Evolutionary conservation across 2,329 filamentous ascomycete species (phyloP).

Genomic region (Xylaria sp.): DNA sequence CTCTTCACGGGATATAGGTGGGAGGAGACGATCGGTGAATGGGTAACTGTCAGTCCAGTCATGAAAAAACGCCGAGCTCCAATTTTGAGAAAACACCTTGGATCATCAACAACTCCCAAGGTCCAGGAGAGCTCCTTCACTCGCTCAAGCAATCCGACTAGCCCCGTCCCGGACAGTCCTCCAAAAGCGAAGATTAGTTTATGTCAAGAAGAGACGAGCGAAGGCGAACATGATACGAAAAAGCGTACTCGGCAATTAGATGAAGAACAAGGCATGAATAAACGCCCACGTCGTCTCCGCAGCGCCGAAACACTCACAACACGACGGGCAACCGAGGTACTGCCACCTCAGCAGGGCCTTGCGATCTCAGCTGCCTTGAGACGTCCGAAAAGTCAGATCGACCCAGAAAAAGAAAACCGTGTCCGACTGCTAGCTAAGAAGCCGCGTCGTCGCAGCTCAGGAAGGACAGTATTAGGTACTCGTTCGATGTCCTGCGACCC

Average conservation of each 20-base stretch:
- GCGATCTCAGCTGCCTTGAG: background rate
- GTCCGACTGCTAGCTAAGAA: slow-evolving; percentile 31
- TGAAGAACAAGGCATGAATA: slow-evolving; percentile 33
- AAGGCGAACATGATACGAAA: slow-evolving; percentile 10
- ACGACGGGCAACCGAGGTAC: slow-evolving; percentile 9
- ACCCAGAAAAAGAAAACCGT: slow-evolving; percentile 37
- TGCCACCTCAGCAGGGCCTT: slow-evolving; percentile 1
- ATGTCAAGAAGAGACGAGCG: slow-evolving; percentile 35
- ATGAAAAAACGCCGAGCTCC: slow-evolving; percentile 38
- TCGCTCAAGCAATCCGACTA: slow-evolving; percentile 27
- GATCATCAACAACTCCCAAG: slow-evolving; percentile 33
- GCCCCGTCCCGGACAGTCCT: slow-evolving; percentile 35
- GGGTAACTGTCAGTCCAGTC: slow-evolving; percentile 62
- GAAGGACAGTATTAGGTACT: slow-evolving; percentile 32
- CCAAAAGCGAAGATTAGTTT: slow-evolving; percentile 35
- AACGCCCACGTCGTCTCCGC: slow-evolving; percentile 35
- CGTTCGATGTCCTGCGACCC: slow-evolving; percentile 26
- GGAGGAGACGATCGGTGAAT: slow-evolving; percentile 68
- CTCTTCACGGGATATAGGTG: slow-evolving; percentile 57
- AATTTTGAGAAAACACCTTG: slow-evolving; percentile 40
- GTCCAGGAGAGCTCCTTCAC: slow-evolving; percentile 18
- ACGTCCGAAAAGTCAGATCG: slow-evolving; percentile 9
- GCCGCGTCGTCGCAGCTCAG: slow-evolving; percentile 38
- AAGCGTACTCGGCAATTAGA: background rate
- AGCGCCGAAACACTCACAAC: slow-evolving; percentile 35